Evolutionary conservation across 1,139 yeast species (phyloP).

Genomic region (Nakaseomyces bracarensis): DNA sequence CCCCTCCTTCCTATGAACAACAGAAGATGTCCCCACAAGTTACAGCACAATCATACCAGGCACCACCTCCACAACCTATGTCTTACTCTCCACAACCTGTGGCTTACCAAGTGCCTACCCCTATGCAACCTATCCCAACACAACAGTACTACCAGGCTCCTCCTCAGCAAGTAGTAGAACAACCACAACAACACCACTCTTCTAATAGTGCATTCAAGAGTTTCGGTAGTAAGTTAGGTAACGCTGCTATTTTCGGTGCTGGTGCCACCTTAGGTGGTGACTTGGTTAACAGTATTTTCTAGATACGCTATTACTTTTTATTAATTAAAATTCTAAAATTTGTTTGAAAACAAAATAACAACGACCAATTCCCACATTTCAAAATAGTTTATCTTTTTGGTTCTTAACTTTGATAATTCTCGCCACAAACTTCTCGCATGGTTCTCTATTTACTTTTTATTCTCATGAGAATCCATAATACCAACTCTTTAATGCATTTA

Average conservation of each 20-base stretch:
- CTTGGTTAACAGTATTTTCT: constrained; percentile 75
- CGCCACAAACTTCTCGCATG: too few relatives aligned
- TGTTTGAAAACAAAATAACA: too few relatives aligned
- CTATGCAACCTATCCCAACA: constrained; percentile 14
- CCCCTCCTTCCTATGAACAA: constrained; percentile 4
- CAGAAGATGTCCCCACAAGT: constrained; percentile 14
- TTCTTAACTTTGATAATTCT: too few relatives aligned
- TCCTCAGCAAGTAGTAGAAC: constrained; percentile 13
- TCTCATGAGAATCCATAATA: too few relatives aligned
- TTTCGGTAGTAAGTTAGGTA: constrained; percentile 79
- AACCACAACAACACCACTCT: constrained; percentile 15
- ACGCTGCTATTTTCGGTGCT: constrained; percentile 94
- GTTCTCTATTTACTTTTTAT: too few relatives aligned
- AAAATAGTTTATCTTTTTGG: too few relatives aligned
- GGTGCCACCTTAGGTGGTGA: constrained; percentile 95
- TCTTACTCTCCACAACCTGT: not conserved
- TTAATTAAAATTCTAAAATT: too few relatives aligned
- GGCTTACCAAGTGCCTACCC: not conserved
- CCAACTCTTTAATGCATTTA: too few relatives aligned
- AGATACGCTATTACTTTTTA: constrained; percentile 15
- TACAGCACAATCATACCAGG: constrained; percentile 15
- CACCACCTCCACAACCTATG: constrained; percentile 7
- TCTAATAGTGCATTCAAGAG: constrained; percentile 38
- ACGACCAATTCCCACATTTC: too few relatives aligned
- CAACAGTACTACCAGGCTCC: constrained; percentile 15